These are phyloP conservation scores for Phylloporus sp. DNA, from an alignment of 768 basidiomycete genomes.

Conservation along the genomic window DNA sequence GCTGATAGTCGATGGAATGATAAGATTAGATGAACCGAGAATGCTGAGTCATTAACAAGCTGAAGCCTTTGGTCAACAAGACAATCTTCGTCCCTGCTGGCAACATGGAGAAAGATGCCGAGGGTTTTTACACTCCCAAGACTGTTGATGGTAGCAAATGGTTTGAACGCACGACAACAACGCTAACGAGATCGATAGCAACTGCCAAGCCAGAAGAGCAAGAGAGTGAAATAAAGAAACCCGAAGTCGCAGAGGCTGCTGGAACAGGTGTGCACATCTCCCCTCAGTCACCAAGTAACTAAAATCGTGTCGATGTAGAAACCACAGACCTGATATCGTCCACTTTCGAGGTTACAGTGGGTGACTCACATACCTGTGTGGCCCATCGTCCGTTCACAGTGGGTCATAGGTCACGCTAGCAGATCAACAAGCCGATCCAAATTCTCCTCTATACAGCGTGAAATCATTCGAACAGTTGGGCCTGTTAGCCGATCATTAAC, in stretches of 20 bases:
- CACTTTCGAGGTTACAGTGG: slow-evolving; percentile 79
- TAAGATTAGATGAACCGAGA: slow-evolving; percentile 16
- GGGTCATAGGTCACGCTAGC: slow-evolving; percentile 81
- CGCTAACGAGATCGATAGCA: slow-evolving; percentile 13
- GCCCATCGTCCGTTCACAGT: slow-evolving; percentile 3
- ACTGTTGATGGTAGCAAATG: slow-evolving; percentile 36
- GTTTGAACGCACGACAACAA: not conserved
- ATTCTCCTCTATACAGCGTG: slow-evolving; percentile 91
- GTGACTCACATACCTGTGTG: slow-evolving; percentile 19
- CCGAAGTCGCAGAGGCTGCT: slow-evolving; percentile 16
- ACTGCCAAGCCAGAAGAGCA: slow-evolving; percentile 24
- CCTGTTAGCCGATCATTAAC: slow-evolving; percentile 53
- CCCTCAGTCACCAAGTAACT: not conserved
- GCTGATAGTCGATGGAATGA: not conserved
- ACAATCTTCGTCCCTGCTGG: slow-evolving; percentile 2
- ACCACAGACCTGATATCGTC: slow-evolving; percentile 67
- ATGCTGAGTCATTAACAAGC: slow-evolving; percentile 22
- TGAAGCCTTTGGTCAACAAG: not conserved
- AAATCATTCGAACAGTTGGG: slow-evolving; percentile 96
- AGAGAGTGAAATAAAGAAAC: slow-evolving; percentile 23
- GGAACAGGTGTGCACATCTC: slow-evolving; percentile 20
- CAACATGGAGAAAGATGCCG: slow-evolving; percentile 68
- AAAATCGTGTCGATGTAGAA: slow-evolving; percentile 7
- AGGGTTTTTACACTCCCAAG: slow-evolving; percentile 70
- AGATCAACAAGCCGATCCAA: slow-evolving; percentile 92